Base-by-base conservation (phyloP, 352 stramenopile genomes). In the Globisporangium spinosum region DNA sequence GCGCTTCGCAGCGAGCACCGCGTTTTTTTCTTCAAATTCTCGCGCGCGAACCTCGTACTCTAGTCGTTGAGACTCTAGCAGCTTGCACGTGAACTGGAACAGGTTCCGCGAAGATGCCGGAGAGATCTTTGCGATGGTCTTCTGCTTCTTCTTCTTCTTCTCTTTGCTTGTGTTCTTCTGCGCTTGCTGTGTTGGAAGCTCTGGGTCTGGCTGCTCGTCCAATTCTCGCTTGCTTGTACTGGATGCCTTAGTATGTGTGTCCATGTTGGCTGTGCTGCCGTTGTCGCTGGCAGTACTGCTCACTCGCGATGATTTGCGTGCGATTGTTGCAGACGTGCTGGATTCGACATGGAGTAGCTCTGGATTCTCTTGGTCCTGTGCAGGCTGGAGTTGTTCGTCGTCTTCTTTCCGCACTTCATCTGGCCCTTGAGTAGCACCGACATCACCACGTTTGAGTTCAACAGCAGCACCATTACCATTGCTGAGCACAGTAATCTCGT, bases 21-120 rank as follows among this genome's bases (percentile, higher is more conserved):
- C 65, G 47, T 78, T 74, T 7, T 82, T 74, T 43, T 89, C 78
- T n/a, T 78, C 72, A 35, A 87, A 53, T 23, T 88, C 77, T 0
- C 70, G 58, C 9, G 66, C 70, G 9, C 77, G 83, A 15, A 86
- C 71, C 22, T 89, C 77, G 27, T 75, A 76, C 23, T 89, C 79
- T 38, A 91, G 59, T 23, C 51, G 56, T 54, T 82, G 74, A 6
- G 71, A 69, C 12, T 72, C 60, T 25, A 89, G 57, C 20, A 83
- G 45, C 27, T 70, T 70, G 17, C 74, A 80, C 34, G 78, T 77
- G 51, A 76, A 84, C 27, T 72, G 65, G 53, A 89, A 81, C 13
- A 91, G 43, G 64, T 82, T 76, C 27, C 68, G 45, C 0, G 77
- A 69, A n/a, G 80, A 70, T 10, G 69, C 54, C 53, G 73, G 65